Evolutionary conservation across 345 rosid genomes (phyloP).

Genomic region (Gossypium ekmanianum): DNA sequence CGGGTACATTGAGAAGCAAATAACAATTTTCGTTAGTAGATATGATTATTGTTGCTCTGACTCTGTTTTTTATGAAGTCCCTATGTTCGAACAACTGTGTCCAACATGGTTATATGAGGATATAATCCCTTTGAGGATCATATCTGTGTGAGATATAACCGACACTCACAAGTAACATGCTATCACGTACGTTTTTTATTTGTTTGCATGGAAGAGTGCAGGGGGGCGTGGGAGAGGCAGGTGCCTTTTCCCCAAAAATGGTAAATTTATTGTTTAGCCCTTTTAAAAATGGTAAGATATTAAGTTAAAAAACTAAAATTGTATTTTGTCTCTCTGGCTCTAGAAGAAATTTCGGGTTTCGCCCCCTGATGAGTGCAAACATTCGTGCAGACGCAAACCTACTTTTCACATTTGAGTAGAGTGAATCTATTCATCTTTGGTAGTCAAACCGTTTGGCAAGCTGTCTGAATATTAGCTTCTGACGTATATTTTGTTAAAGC

Average conservation of each 20-base stretch:
- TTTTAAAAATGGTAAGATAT: too few relatives aligned
- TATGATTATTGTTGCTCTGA: neutral
- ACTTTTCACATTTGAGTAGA: neutral
- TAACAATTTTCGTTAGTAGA: neutral
- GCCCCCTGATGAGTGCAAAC: neutral
- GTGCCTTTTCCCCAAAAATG: too few relatives aligned
- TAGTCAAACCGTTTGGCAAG: neutral
- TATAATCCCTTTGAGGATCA: neutral
- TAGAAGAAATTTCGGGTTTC: too few relatives aligned
- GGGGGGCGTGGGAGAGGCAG: too few relatives aligned
- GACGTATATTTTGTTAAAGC: neutral
- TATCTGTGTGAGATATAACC: neutral
- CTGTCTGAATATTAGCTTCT: neutral
- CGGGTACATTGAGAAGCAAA: neutral
- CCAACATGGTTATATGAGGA: neutral
- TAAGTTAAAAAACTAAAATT: too few relatives aligned
- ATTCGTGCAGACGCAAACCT: neutral
- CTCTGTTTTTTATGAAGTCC: neutral
- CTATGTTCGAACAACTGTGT: neutral
- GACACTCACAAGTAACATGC: neutral
- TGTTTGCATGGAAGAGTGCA: neutral
- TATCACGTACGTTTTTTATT: neutral
- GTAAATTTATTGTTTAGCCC: too few relatives aligned
- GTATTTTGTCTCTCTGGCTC: too few relatives aligned
- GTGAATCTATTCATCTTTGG: neutral